Conservation (phyloP, 2,329 filamentous ascomycete genomes). For the Fusarium nelsonii region DNA sequence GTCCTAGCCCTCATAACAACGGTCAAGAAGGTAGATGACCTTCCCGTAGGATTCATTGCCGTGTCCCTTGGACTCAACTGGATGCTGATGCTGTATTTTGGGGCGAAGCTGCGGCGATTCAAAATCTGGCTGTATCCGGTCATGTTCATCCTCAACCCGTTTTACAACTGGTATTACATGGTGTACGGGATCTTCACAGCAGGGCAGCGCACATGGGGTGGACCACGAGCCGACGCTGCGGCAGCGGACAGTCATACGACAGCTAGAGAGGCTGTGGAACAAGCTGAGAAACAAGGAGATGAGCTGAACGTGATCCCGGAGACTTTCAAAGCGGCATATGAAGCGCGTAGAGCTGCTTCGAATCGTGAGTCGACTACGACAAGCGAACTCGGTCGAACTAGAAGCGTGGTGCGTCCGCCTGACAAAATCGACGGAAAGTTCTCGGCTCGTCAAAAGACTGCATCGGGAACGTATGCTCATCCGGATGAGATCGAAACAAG, state of each 20-base stretch:
- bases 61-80: constrained; percentile 95
- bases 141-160: constrained; percentile 95
- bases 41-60: constrained; percentile 93
- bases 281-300: constrained; percentile 82
- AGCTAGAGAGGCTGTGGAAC: constrained; percentile 84
- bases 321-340: constrained; percentile 76
- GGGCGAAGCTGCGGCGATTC: constrained; percentile 84
- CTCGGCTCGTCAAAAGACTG: constrained; percentile 74
- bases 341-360: constrained; percentile 58
- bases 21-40: constrained; percentile 78
- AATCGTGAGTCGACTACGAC: constrained; percentile 46
- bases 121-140: constrained; percentile 96
- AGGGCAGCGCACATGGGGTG: constrained; percentile 94
- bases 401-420: constrained; percentile 76
- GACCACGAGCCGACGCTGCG: constrained; percentile 89
- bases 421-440: constrained; percentile 83
- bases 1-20: constrained; percentile 87
- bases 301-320: constrained; percentile 91
- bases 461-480: constrained; percentile 77
- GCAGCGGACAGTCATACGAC: constrained; percentile 81
- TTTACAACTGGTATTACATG: constrained; percentile 99
- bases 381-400: constrained; percentile 60
- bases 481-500: constrained; percentile 66
- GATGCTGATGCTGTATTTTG: constrained; percentile 96
- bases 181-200: constrained; percentile 96